Evolutionary conservation across 2,329 filamentous ascomycete genomes (phyloP).

Genomic region (Fusarium penzigii): DNA sequence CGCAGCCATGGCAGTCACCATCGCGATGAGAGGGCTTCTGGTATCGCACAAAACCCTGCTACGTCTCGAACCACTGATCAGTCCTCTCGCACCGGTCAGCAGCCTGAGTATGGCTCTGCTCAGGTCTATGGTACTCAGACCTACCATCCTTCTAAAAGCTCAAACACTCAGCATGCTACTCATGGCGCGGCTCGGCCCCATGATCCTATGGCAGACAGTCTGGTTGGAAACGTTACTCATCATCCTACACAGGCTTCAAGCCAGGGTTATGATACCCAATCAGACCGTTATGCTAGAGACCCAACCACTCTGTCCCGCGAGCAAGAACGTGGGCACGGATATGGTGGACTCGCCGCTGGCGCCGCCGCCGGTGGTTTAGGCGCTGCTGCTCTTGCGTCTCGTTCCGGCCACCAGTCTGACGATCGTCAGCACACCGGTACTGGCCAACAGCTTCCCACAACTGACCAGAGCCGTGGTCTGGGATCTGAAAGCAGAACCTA

Average conservation of each 20-base stretch:
- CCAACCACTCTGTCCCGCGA: not conserved
- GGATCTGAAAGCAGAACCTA: not conserved
- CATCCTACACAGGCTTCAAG: not conserved
- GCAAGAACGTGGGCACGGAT: not conserved
- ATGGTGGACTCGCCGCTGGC: not conserved
- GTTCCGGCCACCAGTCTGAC: not conserved
- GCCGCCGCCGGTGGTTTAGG: constrained; percentile 15
- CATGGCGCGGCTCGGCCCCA: too few species aligned
- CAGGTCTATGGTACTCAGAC: too few species aligned
- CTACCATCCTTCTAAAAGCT: too few species aligned
- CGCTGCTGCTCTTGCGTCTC: constrained; percentile 8
- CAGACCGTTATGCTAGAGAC: not conserved
- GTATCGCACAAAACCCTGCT: not conserved
- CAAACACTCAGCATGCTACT: too few species aligned
- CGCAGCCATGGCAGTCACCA: not conserved
- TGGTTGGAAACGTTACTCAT: too few species aligned
- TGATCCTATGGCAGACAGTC: too few species aligned
- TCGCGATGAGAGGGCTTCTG: not conserved
- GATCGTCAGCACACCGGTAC: not conserved
- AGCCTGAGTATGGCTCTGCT: not conserved
- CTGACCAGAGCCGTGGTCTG: too few species aligned
- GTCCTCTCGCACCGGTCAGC: constrained; percentile 1
- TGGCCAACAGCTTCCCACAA: not conserved
- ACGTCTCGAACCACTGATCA: not conserved
- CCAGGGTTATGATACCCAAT: not conserved